These are phyloP conservation scores for Euphorbia celastroides DNA, from an alignment of 441 rosid genomes.

Conservation along the genomic window DNA sequence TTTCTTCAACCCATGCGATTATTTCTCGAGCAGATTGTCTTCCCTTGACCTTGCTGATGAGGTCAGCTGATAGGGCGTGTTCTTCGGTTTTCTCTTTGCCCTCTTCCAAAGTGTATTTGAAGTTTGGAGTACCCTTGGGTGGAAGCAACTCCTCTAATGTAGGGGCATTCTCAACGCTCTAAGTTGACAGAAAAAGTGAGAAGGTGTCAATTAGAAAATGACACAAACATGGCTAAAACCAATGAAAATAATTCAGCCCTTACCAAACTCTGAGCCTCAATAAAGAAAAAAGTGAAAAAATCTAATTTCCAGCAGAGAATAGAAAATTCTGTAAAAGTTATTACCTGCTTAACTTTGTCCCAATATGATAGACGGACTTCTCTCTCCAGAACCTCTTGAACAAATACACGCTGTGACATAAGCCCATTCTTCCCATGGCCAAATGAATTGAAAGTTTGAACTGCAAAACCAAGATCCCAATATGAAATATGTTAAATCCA, in stretches of 20 bases:
- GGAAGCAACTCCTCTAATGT: conserved; percentile 92
- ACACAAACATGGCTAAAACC: not conserved
- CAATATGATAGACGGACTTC: conserved; percentile 98
- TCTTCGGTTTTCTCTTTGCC: conserved; percentile 69
- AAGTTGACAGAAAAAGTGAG: conserved; percentile 18
- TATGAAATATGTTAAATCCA: conserved; percentile 9
- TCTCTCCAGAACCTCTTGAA: conserved; percentile 97
- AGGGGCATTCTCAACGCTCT: conserved; percentile 95
- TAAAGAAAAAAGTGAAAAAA: not conserved
- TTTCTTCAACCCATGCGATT: conserved; percentile 80
- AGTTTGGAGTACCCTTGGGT: conserved; percentile 69
- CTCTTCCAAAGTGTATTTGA: conserved; percentile 58
- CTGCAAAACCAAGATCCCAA: conserved; percentile 36
- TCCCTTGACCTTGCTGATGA: conserved; percentile 82
- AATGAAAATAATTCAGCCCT: not conserved
- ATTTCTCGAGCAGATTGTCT: conserved; percentile 74
- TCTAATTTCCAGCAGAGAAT: not conserved
- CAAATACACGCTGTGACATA: conserved; percentile 97
- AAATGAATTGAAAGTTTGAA: conserved; percentile 96
- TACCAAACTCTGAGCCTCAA: not conserved
- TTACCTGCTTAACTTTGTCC: conserved; percentile 98
- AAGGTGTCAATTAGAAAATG: conserved; percentile 10
- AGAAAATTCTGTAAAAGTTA: not conserved
- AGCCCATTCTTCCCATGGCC: conserved; percentile 99
- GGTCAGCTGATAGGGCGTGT: conserved; percentile 67